A percentile compares a stretch with the other conserved stretches of the same genome.
Evolutionary conservation across 352 stramenopile species (phyloP).

Genomic region (Globisporangium uncinulatum): DNA sequence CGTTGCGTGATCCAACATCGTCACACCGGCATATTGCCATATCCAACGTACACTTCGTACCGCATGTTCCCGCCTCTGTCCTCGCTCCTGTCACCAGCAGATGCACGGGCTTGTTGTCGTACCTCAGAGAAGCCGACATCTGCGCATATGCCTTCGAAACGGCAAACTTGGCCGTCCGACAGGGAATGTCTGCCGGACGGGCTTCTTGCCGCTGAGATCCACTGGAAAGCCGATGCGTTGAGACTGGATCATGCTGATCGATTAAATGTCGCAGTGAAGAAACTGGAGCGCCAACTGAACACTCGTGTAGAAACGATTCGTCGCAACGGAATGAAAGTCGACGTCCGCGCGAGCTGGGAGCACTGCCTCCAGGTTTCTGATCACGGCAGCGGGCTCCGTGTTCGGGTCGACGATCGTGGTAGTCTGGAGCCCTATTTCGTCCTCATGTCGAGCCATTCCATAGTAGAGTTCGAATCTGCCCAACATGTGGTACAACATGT

Average conservation of each 20-base stretch:
- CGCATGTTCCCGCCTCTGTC: not conserved
- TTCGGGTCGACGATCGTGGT: not conserved
- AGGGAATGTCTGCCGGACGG: not conserved
- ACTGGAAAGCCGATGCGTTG: not conserved
- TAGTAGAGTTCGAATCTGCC: not conserved
- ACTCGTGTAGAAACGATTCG: constrained; percentile 1
- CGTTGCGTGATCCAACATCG: no score
- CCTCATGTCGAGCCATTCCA: not conserved
- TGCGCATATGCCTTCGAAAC: not conserved
- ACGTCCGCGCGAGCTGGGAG: not conserved
- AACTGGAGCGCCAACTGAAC: not conserved
- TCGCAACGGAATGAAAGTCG: not conserved
- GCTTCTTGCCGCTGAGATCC: not conserved
- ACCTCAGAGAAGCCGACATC: not conserved
- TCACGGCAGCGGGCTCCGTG: not conserved
- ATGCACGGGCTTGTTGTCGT: not conserved
- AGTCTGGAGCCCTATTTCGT: no score
- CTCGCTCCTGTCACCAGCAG: not conserved
- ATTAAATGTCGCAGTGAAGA: not conserved
- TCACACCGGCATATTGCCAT: no score
- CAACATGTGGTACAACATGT: not conserved
- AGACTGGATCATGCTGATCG: not conserved
- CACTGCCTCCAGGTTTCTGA: not conserved
- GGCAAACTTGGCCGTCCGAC: not conserved
- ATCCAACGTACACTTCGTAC: no score